These are phyloP conservation scores for Rhizophora apiculata DNA, from an alignment of 345 rosid genomes.

Conservation along the genomic window DNA sequence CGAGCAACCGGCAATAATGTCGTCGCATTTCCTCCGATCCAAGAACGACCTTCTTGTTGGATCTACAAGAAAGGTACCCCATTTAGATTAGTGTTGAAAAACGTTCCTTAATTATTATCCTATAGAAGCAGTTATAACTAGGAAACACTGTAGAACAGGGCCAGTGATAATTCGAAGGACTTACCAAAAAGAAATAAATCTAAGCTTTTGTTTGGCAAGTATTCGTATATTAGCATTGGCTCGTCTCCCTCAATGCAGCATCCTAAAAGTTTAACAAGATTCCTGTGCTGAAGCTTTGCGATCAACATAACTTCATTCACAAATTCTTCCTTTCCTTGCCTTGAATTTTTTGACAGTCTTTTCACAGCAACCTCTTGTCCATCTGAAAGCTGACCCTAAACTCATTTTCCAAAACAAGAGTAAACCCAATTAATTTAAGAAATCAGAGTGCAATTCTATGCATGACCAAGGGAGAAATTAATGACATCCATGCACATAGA, in stretches of 20 bases:
- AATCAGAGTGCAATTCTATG: not conserved
- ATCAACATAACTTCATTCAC: not conserved
- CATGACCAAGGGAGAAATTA: not conserved
- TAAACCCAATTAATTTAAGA: not conserved
- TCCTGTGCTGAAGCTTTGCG: too few species aligned
- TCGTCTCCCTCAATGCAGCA: too few species aligned
- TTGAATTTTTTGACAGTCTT: not conserved
- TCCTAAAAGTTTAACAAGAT: too few species aligned
- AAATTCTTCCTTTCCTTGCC: slow-evolving; percentile 21
- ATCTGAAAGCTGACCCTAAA: not conserved
- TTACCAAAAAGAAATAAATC: slow-evolving; percentile 17
- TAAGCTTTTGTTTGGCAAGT: not conserved
- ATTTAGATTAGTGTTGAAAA: not conserved
- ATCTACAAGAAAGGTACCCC: slow-evolving; percentile 2
- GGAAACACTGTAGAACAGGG: too few species aligned
- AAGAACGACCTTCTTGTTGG: not conserved
- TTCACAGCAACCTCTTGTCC: slow-evolving; percentile 21
- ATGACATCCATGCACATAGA: not conserved
- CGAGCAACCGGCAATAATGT: slow-evolving; percentile 19
- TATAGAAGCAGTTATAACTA: too few species aligned
- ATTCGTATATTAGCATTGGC: too few species aligned
- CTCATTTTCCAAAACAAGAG: not conserved
- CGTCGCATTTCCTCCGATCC: slow-evolving; percentile 15
- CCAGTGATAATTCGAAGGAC: not conserved
- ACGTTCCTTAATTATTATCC: too few species aligned